A percentile compares a stretch with the other conserved stretches of the same genome.
These are phyloP conservation scores for Naganishia antarctica DNA, from an alignment of 768 basidiomycete species.

Conservation along the genomic window DNA sequence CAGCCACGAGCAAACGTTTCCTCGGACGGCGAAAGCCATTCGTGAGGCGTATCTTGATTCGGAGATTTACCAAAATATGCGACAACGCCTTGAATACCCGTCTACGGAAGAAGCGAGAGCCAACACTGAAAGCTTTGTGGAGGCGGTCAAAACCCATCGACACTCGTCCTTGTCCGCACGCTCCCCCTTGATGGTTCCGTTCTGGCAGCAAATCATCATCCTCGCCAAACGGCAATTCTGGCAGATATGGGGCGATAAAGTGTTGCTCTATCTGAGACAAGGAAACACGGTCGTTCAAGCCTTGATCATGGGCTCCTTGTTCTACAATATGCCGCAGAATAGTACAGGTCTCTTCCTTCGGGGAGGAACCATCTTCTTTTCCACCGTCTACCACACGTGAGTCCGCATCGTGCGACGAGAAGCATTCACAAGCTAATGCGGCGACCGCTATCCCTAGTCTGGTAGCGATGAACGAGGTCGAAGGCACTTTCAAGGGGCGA, in stretches of 20 bases:
- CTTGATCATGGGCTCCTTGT: constrained; percentile 62
- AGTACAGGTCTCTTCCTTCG: constrained; percentile 69
- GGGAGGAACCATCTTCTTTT: constrained; percentile 74
- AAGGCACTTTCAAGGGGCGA: constrained; percentile 43
- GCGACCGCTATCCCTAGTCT: constrained; percentile 18
- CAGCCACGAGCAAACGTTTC: constrained; percentile 20
- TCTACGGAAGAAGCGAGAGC: constrained; percentile 7
- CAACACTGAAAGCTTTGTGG: constrained; percentile 7
- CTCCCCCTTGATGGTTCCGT: constrained; percentile 13
- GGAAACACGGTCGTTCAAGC: constrained; percentile 51
- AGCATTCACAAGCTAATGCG: constrained; percentile 29
- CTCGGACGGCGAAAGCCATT: constrained; percentile 15
- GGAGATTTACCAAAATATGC: constrained; percentile 16
- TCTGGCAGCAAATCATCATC: constrained; percentile 17
- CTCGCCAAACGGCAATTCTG: constrained; percentile 24
- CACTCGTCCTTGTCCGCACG: constrained; percentile 12
- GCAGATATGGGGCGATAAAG: constrained; percentile 28
- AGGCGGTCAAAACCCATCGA: not conserved
- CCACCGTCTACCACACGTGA: constrained; percentile 44
- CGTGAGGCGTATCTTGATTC: constrained; percentile 17
- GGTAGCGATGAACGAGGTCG: constrained; percentile 38
- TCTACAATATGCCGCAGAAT: constrained; percentile 56
- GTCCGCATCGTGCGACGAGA: not conserved
- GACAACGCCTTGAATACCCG: constrained; percentile 14
- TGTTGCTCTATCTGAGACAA: constrained; percentile 40